Conservation (phyloP, 495 filamentous ascomycete genomes). For the Annulohypoxylon bovei region DNA sequence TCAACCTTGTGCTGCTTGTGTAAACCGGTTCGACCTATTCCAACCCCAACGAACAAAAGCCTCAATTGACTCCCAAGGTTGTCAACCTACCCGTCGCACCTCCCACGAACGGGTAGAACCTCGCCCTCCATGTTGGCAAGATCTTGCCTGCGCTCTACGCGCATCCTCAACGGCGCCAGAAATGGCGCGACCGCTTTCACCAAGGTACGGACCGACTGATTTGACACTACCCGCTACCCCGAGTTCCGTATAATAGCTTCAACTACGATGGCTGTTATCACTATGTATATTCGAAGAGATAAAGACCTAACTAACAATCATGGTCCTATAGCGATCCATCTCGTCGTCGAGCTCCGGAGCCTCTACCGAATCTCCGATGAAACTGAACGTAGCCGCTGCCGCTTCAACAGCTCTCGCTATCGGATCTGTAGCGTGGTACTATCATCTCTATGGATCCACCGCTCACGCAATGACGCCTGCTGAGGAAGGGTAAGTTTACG, state of each 20-base stretch:
- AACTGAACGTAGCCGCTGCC: slow-evolving; percentile 80
- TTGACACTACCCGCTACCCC: slow-evolving; percentile 13
- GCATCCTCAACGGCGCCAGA: slow-evolving; percentile 76
- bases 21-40: slow-evolving; percentile 45
- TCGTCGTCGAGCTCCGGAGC: slow-evolving; percentile 68
- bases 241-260: slow-evolving; percentile 14
- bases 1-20: slow-evolving; percentile 27
- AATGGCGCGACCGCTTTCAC: slow-evolving; percentile 67
- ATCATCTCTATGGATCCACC: slow-evolving; percentile 89
- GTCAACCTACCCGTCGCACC: slow-evolving; percentile 47
- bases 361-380: slow-evolving; percentile 66
- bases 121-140: slow-evolving; percentile 83
- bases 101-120: slow-evolving; percentile 57
- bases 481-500: slow-evolving; percentile 93
- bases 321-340: slow-evolving; percentile 64
- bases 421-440: slow-evolving; percentile 93
- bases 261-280: slow-evolving; percentile 6
- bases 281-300: slow-evolving; percentile 26
- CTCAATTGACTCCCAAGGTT: slow-evolving; percentile 50
- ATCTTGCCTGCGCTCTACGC: slow-evolving; percentile 81
- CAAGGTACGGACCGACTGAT: slow-evolving; percentile 63
- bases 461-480: slow-evolving; percentile 88
- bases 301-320: slow-evolving; percentile 45
- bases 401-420: slow-evolving; percentile 85
- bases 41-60: slow-evolving; percentile 38